Conservation (phyloP, 345 rosid species). For the Mangifera indica region DNA sequence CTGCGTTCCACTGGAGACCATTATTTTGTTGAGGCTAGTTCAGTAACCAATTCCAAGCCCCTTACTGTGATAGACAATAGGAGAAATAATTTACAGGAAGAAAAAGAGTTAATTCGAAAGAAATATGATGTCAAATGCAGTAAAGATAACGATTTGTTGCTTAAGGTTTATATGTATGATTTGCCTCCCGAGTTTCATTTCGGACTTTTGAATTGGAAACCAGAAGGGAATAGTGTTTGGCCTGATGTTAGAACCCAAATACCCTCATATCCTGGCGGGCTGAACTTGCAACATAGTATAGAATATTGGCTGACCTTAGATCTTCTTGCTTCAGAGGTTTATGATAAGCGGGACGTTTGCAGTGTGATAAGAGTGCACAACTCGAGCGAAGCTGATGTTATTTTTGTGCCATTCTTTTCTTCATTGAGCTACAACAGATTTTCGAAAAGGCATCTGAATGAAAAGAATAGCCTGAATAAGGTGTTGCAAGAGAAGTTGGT, state of each 20-base stretch:
- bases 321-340: slow-evolving; percentile 70
- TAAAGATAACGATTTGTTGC: slow-evolving; percentile 28
- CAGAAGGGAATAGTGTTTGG: slow-evolving; percentile 59
- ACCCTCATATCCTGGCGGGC: slow-evolving; percentile 82
- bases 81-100: slow-evolving; percentile 24
- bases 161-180: slow-evolving; percentile 89
- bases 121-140: slow-evolving; percentile 20
- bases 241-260: slow-evolving; percentile 57
- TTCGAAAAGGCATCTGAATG: slow-evolving; percentile 59
- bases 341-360: slow-evolving; percentile 41
- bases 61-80: slow-evolving; percentile 30
- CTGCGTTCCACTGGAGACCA: slow-evolving; percentile 51
- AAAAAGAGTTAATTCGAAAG: slow-evolving; percentile 17
- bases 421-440: slow-evolving; percentile 75
- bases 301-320: slow-evolving; percentile 94
- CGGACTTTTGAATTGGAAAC: slow-evolving; percentile 71
- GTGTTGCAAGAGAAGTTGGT: slow-evolving; percentile 71
- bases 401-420: slow-evolving; percentile 89
- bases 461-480: slow-evolving; percentile 59
- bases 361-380: slow-evolving; percentile 71
- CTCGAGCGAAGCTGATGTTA: slow-evolving; percentile 79
- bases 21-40: slow-evolving; percentile 35
- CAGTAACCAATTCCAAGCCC: slow-evolving; percentile 31
- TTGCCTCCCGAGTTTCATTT: slow-evolving; percentile 87
- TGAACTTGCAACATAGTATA: slow-evolving; percentile 91